A percentile compares a stretch with the other conserved stretches of the same genome.
phyloP scores from a whole-genome alignment of 805 yeast species.

The Kuraishia floccosa region DNA sequence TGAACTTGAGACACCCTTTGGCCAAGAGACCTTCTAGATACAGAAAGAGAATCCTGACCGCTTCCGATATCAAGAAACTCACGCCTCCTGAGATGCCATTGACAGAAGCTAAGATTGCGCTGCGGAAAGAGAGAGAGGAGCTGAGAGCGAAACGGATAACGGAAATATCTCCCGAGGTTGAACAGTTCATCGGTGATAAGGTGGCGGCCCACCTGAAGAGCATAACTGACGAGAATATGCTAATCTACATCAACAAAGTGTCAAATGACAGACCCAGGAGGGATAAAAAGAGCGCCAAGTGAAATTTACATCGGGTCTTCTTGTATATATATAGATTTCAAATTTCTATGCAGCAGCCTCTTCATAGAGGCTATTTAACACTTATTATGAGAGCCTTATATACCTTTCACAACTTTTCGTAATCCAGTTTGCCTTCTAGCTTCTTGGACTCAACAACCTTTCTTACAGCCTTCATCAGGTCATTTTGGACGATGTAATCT shows the following conservation, averaged over 20 bases:
- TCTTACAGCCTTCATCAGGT: conserved; percentile 95
- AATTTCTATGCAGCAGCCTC: no score
- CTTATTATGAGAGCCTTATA: background rate
- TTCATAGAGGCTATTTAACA: background rate
- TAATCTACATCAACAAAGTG: conserved; percentile 12
- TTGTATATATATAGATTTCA: no score
- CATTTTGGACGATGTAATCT: conserved; percentile 87
- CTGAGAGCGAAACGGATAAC: conserved; percentile 30
- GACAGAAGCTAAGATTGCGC: conserved; percentile 49
- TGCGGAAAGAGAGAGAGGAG: conserved; percentile 39
- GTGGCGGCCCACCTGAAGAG: conserved; percentile 23
- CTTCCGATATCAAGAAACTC: conserved; percentile 48
- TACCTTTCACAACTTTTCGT: conserved; percentile 70
- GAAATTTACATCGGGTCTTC: no score
- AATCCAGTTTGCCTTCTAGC: conserved; percentile 90
- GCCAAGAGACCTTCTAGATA: conserved; percentile 34
- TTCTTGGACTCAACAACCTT: conserved; percentile 96
- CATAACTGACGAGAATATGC: conserved; percentile 18
- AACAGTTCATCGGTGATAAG: conserved; percentile 29
- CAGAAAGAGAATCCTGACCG: conserved; percentile 40
- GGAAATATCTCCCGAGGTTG: conserved; percentile 27
- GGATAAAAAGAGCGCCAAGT: no score
- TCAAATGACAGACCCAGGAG: background rate
- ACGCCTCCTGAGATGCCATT: conserved; percentile 72
- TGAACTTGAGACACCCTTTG: conserved; percentile 69